phyloP scores from a whole-genome alignment of 345 rosid genomes.

The Raphanus sativus region DNA sequence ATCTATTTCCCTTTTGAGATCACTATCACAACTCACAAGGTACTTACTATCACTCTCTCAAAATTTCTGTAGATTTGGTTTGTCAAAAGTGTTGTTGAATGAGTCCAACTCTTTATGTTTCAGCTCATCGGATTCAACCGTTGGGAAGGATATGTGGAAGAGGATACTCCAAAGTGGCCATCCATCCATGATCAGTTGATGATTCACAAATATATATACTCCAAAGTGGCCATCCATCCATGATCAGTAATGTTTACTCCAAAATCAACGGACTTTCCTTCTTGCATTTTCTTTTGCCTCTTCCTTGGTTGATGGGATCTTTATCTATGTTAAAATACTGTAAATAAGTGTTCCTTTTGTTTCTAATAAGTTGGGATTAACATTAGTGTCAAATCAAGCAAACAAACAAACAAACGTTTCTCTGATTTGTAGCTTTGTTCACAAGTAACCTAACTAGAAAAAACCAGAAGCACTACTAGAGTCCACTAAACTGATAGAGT shows the following conservation, averaged over 20 bases:
- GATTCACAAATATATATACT: background rate
- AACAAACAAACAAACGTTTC: background rate
- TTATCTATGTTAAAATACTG: no score
- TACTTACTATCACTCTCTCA: slow-evolving; percentile 3
- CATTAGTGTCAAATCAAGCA: background rate
- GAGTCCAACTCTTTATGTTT: slow-evolving; percentile 3
- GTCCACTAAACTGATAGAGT: slow-evolving; percentile 1
- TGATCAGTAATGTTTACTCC: no score
- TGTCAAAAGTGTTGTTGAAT: slow-evolving; percentile 15
- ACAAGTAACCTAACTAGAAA: slow-evolving; percentile 9
- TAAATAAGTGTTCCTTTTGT: no score
- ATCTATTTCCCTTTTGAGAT: slow-evolving; percentile 83
- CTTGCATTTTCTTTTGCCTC: background rate
- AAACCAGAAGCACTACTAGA: background rate
- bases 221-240: no score
- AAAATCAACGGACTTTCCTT: background rate
- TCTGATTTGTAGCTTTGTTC: slow-evolving; percentile 15
- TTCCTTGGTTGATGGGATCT: no score
- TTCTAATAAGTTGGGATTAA: background rate
- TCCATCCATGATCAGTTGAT: slow-evolving; percentile 78
- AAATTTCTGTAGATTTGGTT: background rate
- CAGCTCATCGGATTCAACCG: slow-evolving; percentile 95
- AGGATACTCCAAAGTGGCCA: slow-evolving; percentile 92
- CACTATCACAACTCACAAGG: slow-evolving; percentile 80
- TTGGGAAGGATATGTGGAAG: slow-evolving; percentile 93